Percentiles rank a stretch among this genome's conserved stretches.
Evolutionary conservation across 441 rosid genomes (phyloP).

Genomic region (Pelargonium citronellum): DNA sequence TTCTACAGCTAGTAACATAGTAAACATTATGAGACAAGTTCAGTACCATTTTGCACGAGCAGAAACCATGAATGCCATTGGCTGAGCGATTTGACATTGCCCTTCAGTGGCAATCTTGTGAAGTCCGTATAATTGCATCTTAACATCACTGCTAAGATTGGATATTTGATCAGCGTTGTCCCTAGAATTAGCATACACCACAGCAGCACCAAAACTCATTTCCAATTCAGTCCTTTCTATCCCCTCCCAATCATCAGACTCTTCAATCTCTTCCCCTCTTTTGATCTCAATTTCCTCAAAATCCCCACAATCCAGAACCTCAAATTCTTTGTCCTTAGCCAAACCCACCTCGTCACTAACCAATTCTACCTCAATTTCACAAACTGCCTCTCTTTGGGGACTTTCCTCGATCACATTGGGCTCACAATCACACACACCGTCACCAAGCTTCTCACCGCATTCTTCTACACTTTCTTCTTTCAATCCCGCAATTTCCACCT

Average conservation of each 20-base stretch:
- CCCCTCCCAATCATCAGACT: conserved; percentile 48
- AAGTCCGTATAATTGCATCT: conserved; percentile 38
- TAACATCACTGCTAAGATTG: conserved; percentile 23
- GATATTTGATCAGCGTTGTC: conserved; percentile 22
- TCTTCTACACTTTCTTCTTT: too few relatives aligned
- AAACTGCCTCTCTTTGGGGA: too few relatives aligned
- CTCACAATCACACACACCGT: too few relatives aligned
- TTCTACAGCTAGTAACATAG: not conserved
- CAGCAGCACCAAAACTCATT: conserved; percentile 37
- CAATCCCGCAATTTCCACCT: too few relatives aligned
- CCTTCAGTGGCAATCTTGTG: conserved; percentile 49
- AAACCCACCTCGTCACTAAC: too few relatives aligned
- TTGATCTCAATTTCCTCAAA: too few relatives aligned
- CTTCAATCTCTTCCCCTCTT: conserved; percentile 19
- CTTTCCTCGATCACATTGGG: too few relatives aligned
- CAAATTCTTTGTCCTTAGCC: too few relatives aligned
- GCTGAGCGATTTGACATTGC: conserved; percentile 39
- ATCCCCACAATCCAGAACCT: too few relatives aligned
- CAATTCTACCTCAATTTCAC: too few relatives aligned
- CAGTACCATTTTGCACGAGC: conserved; percentile 47
- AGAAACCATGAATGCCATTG: conserved; percentile 38
- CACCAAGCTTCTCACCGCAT: too few relatives aligned
- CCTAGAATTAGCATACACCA: conserved; percentile 26
- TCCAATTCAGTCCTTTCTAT: conserved; percentile 41
- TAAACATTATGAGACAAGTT: conserved; percentile 1